Base-by-base conservation (phyloP, 1,139 yeast genomes). In the Hansenula lynferdii region DNA sequence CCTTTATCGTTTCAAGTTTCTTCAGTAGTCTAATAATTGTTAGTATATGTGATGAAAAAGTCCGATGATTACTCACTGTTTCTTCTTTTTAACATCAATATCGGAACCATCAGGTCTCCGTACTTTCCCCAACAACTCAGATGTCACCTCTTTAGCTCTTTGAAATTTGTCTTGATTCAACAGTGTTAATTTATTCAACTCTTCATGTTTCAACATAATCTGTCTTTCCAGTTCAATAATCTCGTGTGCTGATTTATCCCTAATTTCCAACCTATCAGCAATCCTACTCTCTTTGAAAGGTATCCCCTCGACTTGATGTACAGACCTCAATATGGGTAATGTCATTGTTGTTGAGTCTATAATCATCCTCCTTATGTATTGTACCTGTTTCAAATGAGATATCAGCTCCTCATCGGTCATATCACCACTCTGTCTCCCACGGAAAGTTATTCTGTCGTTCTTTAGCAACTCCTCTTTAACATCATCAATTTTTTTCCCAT, bases 251-350 rank as follows among this genome's bases (percentile, higher is more conserved):
- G 48, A n/a, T 8, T 38, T 40, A 31, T 51, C 56, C 20, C 54
- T 38, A n/a, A 28, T 24, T 10, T 36, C 18, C 3, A 50, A 19
- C 26, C 31, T 41, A 0, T 31, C 37, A 0, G 42, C 49, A 7
- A 49, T 28, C 6, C 24, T 9, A 8, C 29, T 32, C 12, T 52
- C 56, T 22, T 39, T 38, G 0, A 37, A 8, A 0, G 58, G 45
- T 2, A 50, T 37, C 3, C 53, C 53, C 15, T 49, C 54, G 3
- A 50, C 53, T 12, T 51, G 54, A 34, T 58, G 60, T 0, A 57
- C 42, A 1, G 58, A 47, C 32, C 51, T 41, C 15, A 57, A 39
- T 1, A 51, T 17, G 1, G 61, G 59, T 1, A 51, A 28, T 4
- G 57, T 47, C 3, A 43, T 41, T 17, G 42, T 24, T 15, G 45